Percentiles rank a stretch among this genome's conserved stretches.
phyloP scores from a whole-genome alignment of 2,329 filamentous ascomycete species.

The Acarospora socialis region DNA sequence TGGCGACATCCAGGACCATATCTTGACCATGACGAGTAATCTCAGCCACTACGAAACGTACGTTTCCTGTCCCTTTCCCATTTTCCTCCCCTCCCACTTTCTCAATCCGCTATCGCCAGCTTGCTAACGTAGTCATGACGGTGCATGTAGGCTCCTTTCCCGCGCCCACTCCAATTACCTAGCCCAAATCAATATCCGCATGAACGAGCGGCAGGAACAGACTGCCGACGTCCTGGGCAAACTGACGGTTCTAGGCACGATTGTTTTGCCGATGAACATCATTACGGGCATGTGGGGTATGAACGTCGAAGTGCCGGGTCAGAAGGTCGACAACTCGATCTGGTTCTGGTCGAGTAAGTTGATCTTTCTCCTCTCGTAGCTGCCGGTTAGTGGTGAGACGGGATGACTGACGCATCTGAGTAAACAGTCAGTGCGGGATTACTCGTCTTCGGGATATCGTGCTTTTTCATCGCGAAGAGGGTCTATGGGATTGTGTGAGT shows the following conservation, averaged over 20 bases:
- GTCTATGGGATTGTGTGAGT: slow-evolving; percentile 62
- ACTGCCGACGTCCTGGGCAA: slow-evolving; percentile 91
- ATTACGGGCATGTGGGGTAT: slow-evolving; percentile 98
- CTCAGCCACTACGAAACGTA: slow-evolving; percentile 92
- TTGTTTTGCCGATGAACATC: slow-evolving; percentile 97
- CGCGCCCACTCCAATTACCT: slow-evolving; percentile 93
- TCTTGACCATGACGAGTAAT: slow-evolving; percentile 97
- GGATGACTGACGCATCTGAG: slow-evolving; percentile 19
- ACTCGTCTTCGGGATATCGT: slow-evolving; percentile 61
- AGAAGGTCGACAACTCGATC: slow-evolving; percentile 61
- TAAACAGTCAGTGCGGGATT: slow-evolving; percentile 52
- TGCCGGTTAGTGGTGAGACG: slow-evolving; percentile 31
- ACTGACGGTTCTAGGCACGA: slow-evolving; percentile 88
- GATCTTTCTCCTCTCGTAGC: slow-evolving; percentile 1
- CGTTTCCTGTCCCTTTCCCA: slow-evolving; percentile 20
- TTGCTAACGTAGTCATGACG: slow-evolving; percentile 9
- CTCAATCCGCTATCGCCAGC: background rate
- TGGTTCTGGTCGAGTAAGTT: slow-evolving; percentile 54
- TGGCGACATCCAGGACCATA: slow-evolving; percentile 97
- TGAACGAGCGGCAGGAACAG: slow-evolving; percentile 95
- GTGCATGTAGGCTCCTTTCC: slow-evolving; percentile 55
- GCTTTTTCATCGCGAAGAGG: slow-evolving; percentile 70
- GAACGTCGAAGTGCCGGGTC: slow-evolving; percentile 93
- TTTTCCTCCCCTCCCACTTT: slow-evolving; percentile 8
- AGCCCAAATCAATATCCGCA: slow-evolving; percentile 97